Evolutionary conservation across 768 basidiomycete genomes (phyloP), one percentile per base, ranked within the genome.

Genomic region (Suillus ampliporus): DNA sequence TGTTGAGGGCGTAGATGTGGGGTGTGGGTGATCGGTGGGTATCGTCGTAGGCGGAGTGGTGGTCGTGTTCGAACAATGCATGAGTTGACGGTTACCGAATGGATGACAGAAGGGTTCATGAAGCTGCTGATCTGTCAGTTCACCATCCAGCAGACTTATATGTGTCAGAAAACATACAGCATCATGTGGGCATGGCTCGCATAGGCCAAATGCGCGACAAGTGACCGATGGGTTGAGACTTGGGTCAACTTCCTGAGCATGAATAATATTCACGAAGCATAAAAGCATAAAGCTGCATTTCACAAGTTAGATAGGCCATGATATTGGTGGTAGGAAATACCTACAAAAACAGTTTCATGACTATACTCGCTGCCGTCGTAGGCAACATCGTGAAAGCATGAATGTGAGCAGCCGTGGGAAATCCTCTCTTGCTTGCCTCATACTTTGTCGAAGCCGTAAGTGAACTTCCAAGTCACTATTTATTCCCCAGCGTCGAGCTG

Each of bases 101-200:
- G 96, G 95, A 71, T 92, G 88, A 77, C 95, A 98, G 76, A 91
- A 97, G 2, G 95, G 95, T 78, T 95, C 87, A 69, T 88, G 80
- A 38, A 92, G 79, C 94, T 96, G 65, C 40, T 60, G n/a, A 35
- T 62, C 37, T 21, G 43, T 64, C 58, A 66, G 60, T 34, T 50
- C 54, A 64, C 35, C 54, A 31, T 17, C 58, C 31, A 50, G 58
- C 53, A 28, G 44, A 61, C 31, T 37, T 19, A 37, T 65, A 37
- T 65, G 41, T 43, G 31, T 52, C 51, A 61, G 58, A 44, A 58
- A n/a, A 79, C 85, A 58, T 68, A 91, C 89, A 19, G 83, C 78
- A 62, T 86, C 85, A 10, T 80, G 72, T 26, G 90, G 89, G 76
- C 90, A 92, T 69, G 82, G 83, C 63, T 86, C 83, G 65, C 89